Conservation (phyloP, 2,329 filamentous ascomycete genomes). For the Microdochium paspali region DNA sequence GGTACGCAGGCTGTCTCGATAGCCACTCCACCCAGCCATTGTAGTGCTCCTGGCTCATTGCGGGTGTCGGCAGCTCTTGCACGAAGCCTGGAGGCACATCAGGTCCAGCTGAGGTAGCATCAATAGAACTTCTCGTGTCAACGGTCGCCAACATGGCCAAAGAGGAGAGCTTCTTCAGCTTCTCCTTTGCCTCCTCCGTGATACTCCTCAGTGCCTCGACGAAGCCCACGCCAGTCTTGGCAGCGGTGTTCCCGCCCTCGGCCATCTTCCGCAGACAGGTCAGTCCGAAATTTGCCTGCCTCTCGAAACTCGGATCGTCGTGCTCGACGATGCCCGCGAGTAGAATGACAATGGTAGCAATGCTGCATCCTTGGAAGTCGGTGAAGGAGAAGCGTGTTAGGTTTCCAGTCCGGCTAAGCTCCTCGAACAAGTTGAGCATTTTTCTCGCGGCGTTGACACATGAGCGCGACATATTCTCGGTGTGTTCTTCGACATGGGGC, state of each 20-base stretch:
- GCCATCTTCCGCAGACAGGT: conserved; percentile 23
- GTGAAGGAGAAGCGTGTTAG: conserved; percentile 26
- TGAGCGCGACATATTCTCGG: conserved; percentile 10
- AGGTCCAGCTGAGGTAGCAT: conserved; percentile 1
- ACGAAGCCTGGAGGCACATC: background rate
- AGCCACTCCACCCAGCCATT: conserved; percentile 3
- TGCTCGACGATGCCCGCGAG: conserved; percentile 23
- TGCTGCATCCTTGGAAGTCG: conserved; percentile 27
- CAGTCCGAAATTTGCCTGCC: conserved; percentile 18
- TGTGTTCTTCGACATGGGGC: conserved; percentile 3
- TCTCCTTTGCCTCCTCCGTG: conserved; percentile 12
- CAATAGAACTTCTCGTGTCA: background rate
- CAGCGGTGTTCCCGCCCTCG: conserved; percentile 16
- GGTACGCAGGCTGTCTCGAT: background rate
- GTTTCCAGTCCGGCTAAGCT: conserved; percentile 14
- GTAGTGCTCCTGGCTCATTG: conserved; percentile 1
- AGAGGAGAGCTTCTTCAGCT: conserved; percentile 2
- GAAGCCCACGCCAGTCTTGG: conserved; percentile 15
- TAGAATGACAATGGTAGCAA: conserved; percentile 23
- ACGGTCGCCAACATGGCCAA: background rate
- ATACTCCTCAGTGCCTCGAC: conserved; percentile 16
- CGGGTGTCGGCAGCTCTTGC: background rate
- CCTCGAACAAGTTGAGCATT: conserved; percentile 20
- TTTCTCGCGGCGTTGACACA: conserved; percentile 22
- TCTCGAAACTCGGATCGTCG: conserved; percentile 17